phyloP scores from a whole-genome alignment of 805 yeast species.

The Saccharomycopsis vini region DNA sequence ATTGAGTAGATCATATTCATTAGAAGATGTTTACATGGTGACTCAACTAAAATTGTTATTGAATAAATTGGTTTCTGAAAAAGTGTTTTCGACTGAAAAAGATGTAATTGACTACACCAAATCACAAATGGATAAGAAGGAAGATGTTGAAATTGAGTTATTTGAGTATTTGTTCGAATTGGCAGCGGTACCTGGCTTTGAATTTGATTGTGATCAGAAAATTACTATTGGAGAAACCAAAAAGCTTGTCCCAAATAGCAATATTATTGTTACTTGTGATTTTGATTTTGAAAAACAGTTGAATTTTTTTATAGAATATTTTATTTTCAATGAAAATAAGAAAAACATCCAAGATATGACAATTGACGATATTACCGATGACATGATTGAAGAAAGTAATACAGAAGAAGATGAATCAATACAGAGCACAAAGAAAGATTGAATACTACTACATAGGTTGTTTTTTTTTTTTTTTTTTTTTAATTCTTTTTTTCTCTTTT shows the following conservation, averaged over 20 bases:
- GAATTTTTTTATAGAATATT: constrained; percentile 25
- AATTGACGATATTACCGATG: constrained; percentile 9
- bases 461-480: too few species aligned
- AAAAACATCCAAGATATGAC: neutral
- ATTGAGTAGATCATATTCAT: constrained; percentile 31
- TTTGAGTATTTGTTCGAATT: too few species aligned
- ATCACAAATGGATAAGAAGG: neutral
- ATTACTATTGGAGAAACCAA: constrained; percentile 31
- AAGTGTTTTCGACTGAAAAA: neutral
- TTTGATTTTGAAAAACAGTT: constrained; percentile 26
- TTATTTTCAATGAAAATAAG: constrained; percentile 20
- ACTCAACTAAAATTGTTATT: constrained; percentile 24
- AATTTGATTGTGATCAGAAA: too few species aligned
- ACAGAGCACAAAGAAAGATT: neutral
- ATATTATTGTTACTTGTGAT: constrained; percentile 42
- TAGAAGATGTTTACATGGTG: constrained; percentile 41
- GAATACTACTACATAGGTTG: too few species aligned
- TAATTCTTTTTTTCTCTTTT: too few species aligned
- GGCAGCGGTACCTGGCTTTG: too few species aligned
- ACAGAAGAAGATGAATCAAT: neutral
- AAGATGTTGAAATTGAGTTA: too few species aligned
- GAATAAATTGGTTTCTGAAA: neutral
- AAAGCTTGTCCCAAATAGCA: constrained; percentile 66
- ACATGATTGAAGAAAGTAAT: neutral
- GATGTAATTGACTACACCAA: neutral